phyloP scores from a whole-genome alignment of 2,329 filamentous ascomycete species.

The Arthrobotrys pseudoclavata region DNA sequence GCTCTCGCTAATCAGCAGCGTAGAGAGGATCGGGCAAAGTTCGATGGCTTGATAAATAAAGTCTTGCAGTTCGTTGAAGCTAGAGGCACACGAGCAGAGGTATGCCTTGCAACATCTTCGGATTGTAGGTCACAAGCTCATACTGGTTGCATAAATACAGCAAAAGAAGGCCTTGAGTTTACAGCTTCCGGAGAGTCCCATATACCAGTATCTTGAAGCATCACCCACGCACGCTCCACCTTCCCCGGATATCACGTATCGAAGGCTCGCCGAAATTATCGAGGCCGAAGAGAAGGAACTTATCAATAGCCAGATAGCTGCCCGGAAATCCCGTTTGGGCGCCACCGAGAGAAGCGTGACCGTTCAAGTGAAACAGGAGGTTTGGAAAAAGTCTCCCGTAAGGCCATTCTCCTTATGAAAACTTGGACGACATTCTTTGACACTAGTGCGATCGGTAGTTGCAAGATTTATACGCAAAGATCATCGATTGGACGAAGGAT shows the following conservation, averaged over 20 bases:
- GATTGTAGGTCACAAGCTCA: conserved; percentile 10
- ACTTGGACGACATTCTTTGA: neutral
- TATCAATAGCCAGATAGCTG: conserved; percentile 90
- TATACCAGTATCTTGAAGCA: conserved; percentile 87
- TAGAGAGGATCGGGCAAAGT: conserved; percentile 73
- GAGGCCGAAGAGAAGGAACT: conserved; percentile 89
- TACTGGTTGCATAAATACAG: conserved; percentile 18
- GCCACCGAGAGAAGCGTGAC: conserved; percentile 87
- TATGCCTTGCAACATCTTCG: neutral
- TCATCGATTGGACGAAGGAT: conserved; percentile 91
- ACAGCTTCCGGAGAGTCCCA: conserved; percentile 81
- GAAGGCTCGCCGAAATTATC: conserved; percentile 82
- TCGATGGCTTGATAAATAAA: conserved; percentile 62
- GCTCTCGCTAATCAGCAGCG: conserved; percentile 23
- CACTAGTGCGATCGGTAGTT: conserved; percentile 68
- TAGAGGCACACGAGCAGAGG: conserved; percentile 55
- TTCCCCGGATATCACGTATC: conserved; percentile 83
- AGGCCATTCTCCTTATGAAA: neutral
- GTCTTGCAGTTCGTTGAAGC: conserved; percentile 50
- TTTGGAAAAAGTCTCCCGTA: conserved; percentile 71
- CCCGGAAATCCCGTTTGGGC: conserved; percentile 87
- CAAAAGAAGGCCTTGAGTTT: conserved; percentile 74
- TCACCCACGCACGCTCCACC: conserved; percentile 72
- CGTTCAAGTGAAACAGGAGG: conserved; percentile 86
- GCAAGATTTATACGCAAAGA: conserved; percentile 82